These are phyloP conservation scores for Triticum dicoccoides DNA, from an alignment of 176 grass and related monocot genomes.

Conservation along the genomic window DNA sequence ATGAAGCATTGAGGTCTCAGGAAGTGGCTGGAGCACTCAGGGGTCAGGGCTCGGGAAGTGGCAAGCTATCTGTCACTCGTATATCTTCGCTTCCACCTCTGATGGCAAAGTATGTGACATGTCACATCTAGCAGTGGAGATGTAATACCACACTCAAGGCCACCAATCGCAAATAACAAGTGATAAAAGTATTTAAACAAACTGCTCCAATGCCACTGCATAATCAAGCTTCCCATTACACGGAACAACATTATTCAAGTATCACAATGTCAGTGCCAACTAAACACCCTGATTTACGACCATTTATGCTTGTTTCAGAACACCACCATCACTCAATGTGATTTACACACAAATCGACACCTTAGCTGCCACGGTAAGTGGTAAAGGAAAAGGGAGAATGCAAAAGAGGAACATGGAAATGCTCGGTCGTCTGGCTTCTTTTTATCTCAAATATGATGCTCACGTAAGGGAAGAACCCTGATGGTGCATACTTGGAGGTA, in stretches of 20 bases:
- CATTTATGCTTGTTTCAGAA: neutral
- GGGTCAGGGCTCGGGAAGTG: no score
- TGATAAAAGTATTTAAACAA: neutral
- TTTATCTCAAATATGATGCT: slow-evolving; percentile 85
- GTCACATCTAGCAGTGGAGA: neutral
- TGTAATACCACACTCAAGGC: neutral
- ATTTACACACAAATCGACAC: neutral
- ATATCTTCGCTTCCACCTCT: no score
- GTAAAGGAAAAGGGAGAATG: slow-evolving; percentile 88
- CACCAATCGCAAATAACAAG: neutral
- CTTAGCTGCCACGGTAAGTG: slow-evolving; percentile 89
- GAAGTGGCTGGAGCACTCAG: no score
- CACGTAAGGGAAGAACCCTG: slow-evolving; percentile 87
- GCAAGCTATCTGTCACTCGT: no score
- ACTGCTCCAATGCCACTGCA: neutral
- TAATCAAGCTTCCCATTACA: neutral
- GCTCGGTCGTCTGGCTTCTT: slow-evolving; percentile 59
- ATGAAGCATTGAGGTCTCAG: no score
- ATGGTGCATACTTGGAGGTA: slow-evolving; percentile 64
- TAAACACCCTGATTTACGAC: neutral
- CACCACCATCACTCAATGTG: neutral
- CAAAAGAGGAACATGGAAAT: slow-evolving; percentile 93
- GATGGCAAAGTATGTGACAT: no score
- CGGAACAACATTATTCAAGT: neutral
- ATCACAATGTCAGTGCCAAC: neutral